Base-by-base conservation (phyloP, 1,284 basidiomycete species). In the Cryptococcus sp. region DNA sequence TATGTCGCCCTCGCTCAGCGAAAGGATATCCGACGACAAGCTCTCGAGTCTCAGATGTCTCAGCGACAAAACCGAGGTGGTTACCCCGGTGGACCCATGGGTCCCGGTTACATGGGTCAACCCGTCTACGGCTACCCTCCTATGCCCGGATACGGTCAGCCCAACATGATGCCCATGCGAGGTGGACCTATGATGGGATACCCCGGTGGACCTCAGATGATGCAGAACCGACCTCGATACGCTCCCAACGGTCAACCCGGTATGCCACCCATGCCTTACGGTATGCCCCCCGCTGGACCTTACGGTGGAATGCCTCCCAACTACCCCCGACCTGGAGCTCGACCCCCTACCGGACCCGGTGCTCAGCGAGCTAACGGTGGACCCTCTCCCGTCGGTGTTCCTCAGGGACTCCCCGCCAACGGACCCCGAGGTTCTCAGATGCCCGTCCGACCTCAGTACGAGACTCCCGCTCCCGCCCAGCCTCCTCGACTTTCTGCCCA, bases 1-100 rank as follows among this genome's bases (percentile, higher is more conserved):
- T 99, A 98, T 76, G 96, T 99, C 72, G 94, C 94, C 49, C 85
- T 98, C 56, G 96, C 96, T 64, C 96, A 99, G 78, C 91, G 94
- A 67, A 93, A 94, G 66, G 96, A 99, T 72, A 91, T 94, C 65
- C 89, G 96, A 72, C 85, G 94, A 70, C 96, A 98, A 78, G 94
- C 98, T 76, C 84, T 99, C 67, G 96, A 98, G 81, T 92, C 89
- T 68, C 96, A 98, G 81, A 92, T 96, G 69, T 89, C 89, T 59
- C 91, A 96, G 78, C 90, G 92, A 75, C 89, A 90, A 77, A 71
- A 70, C 60, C 83, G 92, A 63, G 87, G 92, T 82, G 91, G 93
- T 75, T 92, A 96, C 80, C 87, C 86, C 51, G 86, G 86, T 60
- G 89, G 89, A 55, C 80, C 90, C 55, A 85, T 88, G 58, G 83